Evolutionary conservation across 2,329 filamentous ascomycete species (phyloP).

Genomic region (Fusarium pininemorale): DNA sequence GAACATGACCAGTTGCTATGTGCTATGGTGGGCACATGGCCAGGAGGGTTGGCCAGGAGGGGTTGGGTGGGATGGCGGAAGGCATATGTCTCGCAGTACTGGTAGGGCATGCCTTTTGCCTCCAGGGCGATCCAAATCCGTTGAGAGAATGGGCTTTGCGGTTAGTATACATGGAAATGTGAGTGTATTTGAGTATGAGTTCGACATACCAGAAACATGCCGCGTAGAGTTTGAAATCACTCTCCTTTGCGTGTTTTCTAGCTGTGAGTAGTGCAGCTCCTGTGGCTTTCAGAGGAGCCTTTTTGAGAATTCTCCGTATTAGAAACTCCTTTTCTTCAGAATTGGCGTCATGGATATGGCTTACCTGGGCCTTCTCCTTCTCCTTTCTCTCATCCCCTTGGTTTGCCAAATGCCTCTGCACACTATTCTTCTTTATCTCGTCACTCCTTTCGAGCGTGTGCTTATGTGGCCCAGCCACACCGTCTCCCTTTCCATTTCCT

Average conservation of each 20-base stretch:
- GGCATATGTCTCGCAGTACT: constrained; percentile 87
- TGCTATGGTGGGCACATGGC: constrained; percentile 78
- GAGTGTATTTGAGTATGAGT: not conserved
- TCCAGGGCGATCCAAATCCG: constrained; percentile 91
- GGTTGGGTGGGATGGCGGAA: constrained; percentile 71
- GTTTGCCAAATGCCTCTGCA: constrained; percentile 71
- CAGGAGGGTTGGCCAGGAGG: constrained; percentile 79
- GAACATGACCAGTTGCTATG: constrained; percentile 85
- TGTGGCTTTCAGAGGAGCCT: constrained; percentile 78
- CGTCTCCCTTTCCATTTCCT: constrained; percentile 75
- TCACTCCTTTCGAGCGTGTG: constrained; percentile 79
- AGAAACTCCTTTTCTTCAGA: not conserved
- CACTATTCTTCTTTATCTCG: constrained; percentile 82
- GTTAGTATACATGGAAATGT: not conserved
- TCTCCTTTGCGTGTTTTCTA: constrained; percentile 74
- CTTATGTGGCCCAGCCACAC: constrained; percentile 76
- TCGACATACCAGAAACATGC: constrained; percentile 83
- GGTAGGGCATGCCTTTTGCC: constrained; percentile 79
- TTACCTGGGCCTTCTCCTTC: constrained; percentile 54
- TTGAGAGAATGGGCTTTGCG: constrained; percentile 78
- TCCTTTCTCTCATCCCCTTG: constrained; percentile 71
- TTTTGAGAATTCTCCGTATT: constrained; percentile 49
- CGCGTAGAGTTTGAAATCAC: constrained; percentile 79
- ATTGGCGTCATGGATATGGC: not conserved
- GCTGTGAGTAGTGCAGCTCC: constrained; percentile 75